Base-by-base conservation (phyloP, 2,329 filamentous ascomycete genomes). In the Talaromyces sp. region DNA sequence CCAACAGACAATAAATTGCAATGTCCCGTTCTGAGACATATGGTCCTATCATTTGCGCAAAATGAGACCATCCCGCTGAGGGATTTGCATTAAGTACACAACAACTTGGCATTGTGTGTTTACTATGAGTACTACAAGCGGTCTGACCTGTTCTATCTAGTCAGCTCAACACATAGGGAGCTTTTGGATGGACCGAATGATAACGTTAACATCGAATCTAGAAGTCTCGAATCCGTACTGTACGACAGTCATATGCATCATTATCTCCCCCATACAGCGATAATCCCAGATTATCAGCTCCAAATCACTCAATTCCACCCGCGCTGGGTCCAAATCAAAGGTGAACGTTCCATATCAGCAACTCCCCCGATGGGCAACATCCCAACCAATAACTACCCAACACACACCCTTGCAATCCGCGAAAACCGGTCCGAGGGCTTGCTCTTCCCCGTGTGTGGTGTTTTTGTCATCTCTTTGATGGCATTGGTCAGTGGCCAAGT, bases 41-140 rank as follows among this genome's bases (percentile, higher is more conserved):
- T 34, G 31, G 13, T 38, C 53, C 59, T 43, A 25, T 22, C 27
- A 43, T 31, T 43, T 62, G 60, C 47, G 34, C 47, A 29, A 62
- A 40, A 62, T 62, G 60, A 54, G 60, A 53, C 60, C 34, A 64
- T 65, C 8, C 27, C 27, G 45, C 29, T 2, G 56, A 65, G 25
- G 15, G n/a, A 60, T 65, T 60, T 34, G 63, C 31, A 19, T 45
- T 22, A 36, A 38, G 31, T 34, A n/a, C 27, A 53, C 27, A 22
- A 15, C 53, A 53, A 31, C 27, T 53, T n/a, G 49, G 25, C 25
- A 31, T n/a, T 17, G 22, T 53, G 29, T 11, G 3, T 15, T 8
- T n/a, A 10, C 25, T 31, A 31, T 31, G 25, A 31, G 25, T 31
- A n/a, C 49, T 29, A n/a, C 17, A 19, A 31, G 53, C 53, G 53